Conservation (phyloP, 2,329 filamentous ascomycete genomes). For the Juglanconis sp. region DNA sequence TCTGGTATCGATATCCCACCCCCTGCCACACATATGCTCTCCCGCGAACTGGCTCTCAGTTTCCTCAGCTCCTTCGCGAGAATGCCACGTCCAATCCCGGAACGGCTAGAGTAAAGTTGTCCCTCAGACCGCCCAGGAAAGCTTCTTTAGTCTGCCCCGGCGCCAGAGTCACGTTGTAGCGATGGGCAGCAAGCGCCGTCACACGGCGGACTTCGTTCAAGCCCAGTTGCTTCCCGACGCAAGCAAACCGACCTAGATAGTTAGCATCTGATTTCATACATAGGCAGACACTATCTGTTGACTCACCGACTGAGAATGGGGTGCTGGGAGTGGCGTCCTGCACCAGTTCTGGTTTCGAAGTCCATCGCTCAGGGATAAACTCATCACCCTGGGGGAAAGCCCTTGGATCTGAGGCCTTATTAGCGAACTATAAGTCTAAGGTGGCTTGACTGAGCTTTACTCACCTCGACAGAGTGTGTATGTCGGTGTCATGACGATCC, state of each 20-base stretch:
- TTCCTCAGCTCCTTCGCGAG: constrained; percentile 2
- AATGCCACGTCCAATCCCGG: constrained; percentile 5
- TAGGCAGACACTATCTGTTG: not conserved
- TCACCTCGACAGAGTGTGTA: constrained; percentile 21
- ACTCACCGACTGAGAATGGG: constrained; percentile 13
- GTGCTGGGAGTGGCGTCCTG: constrained; percentile 3
- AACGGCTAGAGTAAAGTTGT: constrained; percentile 19
- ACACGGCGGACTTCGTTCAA: constrained; percentile 14
- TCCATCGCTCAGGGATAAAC: constrained; percentile 23
- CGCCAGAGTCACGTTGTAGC: constrained; percentile 20
- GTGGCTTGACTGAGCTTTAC: too few relatives aligned
- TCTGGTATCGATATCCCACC: too few relatives aligned
- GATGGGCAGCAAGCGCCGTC: constrained; percentile 18
- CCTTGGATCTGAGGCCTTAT: constrained; percentile 5
- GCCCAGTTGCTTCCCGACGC: constrained; percentile 13
- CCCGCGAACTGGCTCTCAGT: not conserved
- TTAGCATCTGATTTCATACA: not conserved
- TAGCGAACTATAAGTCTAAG: too few relatives aligned
- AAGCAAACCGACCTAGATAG: constrained; percentile 8
- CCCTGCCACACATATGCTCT: not conserved
- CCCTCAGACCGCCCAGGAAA: constrained; percentile 21
- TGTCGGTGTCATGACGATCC: constrained; percentile 20
- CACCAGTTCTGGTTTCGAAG: constrained; percentile 8
- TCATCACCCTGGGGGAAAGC: constrained; percentile 14
- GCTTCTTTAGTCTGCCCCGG: constrained; percentile 18